Base-by-base conservation (phyloP, 2,329 filamentous ascomycete genomes). In the Colletotrichum spaethianum region DNA sequence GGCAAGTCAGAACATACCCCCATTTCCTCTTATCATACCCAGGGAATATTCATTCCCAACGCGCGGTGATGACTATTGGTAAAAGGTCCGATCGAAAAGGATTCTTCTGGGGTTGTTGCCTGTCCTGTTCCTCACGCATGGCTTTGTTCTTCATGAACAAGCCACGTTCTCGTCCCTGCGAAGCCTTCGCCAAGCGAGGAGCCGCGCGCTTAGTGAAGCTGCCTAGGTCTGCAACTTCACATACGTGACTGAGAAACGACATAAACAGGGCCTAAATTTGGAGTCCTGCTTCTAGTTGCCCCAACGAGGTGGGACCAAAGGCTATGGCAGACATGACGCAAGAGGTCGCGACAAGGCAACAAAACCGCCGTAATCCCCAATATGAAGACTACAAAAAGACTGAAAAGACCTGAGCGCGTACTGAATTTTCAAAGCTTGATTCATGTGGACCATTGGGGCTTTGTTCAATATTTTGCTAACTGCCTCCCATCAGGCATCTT, bases 351-450 rank as follows among this genome's bases (percentile, higher is more conserved):
- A 52, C n/a, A 36, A 56, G 55, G 73, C 76, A 77, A 81, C 78
- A 80, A 84, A 89, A 81, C 88, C 87, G 87, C 79, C 83, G 86
- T 77, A 80, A 84, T 83, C 80, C 79, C 81, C 79, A 82, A 84
- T 74, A 80, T 89, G 86, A 89, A 80, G 87, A 84, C 80, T 78
- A 81, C 78, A 77, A 78, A 77, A 79, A 87, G 89, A 93, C 90
- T 93, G 90, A 93, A 93, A 93, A 93, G 91, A 93, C 88, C 92
- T 93, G 92, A 93, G 86, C 75, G 76, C 74, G 72, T 74, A 70
- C 28, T 40, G 9, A 16, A 55, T 48, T 12, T 26, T 26, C 53
- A 40, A 36, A 66, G 11, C 38, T 40, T 46, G 60, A 56, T 67
- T 53, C 64, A 63, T 52, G 59, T 28, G 31, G 44, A 23, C 33